Conservation (phyloP, 306 rosid genomes). For the Crataegus laevigata region DNA sequence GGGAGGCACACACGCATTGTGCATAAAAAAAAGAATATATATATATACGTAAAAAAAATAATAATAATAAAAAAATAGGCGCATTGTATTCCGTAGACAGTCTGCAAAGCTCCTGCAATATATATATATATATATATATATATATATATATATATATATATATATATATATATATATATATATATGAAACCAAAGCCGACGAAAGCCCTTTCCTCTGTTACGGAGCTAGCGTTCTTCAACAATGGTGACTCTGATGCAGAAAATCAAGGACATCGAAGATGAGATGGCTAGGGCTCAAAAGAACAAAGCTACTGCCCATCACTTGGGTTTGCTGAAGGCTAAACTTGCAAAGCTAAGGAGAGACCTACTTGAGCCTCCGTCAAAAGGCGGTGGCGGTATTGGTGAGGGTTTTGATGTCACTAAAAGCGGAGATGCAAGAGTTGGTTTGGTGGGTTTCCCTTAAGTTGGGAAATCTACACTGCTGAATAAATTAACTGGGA, state of each 20-base stretch:
- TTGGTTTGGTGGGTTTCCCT: conserved; percentile 97
- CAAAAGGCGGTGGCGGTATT: conserved; percentile 92
- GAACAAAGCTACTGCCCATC: conserved; percentile 99
- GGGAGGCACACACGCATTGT: too few species aligned
- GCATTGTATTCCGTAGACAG: too few species aligned
- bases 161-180: too few species aligned
- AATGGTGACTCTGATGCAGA: conserved; percentile 97
- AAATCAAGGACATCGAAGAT: conserved; percentile 98
- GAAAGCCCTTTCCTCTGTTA: neutral
- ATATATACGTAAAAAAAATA: too few species aligned
- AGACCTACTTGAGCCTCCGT: conserved; percentile 75
- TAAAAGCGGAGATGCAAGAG: conserved; percentile 99
- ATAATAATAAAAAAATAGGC: too few species aligned
- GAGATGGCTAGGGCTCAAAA: conserved; percentile 99
- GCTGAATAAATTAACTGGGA: conserved; percentile 90
- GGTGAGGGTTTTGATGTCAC: conserved; percentile 99
- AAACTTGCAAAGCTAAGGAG: conserved; percentile 94
- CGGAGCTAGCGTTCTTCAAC: conserved; percentile 23
- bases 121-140: too few species aligned
- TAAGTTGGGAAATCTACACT: conserved; percentile 96
- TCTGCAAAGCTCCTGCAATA: too few species aligned
- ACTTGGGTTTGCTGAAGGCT: conserved; percentile 98
- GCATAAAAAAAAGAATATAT: too few species aligned
- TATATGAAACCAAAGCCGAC: too few species aligned
- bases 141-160: too few species aligned